phyloP scores from a whole-genome alignment of 2,329 filamentous ascomycete species.

The Colletotrichum sp. region DNA sequence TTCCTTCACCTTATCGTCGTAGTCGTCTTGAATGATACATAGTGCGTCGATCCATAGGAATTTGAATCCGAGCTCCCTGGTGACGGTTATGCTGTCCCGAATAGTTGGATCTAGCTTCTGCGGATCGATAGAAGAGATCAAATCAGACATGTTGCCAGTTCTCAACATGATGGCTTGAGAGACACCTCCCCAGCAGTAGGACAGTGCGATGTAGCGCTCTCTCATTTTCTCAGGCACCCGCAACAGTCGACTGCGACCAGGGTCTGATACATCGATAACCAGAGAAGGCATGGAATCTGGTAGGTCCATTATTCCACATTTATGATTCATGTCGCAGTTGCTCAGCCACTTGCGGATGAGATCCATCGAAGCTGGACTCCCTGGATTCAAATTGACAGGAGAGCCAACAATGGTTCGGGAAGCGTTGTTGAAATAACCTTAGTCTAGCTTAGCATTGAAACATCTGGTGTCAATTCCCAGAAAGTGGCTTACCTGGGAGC shows the following conservation, averaged over 20 bases:
- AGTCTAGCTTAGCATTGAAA: background rate
- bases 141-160: background rate
- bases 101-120: background rate
- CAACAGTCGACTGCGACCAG: background rate
- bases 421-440: background rate
- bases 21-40: background rate
- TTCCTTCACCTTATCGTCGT: background rate
- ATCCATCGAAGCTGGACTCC: background rate
- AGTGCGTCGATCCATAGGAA: background rate
- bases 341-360: background rate
- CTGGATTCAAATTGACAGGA: background rate
- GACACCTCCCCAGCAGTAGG: background rate
- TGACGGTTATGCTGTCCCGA: background rate
- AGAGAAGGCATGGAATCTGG: background rate
- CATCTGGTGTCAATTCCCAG: background rate
- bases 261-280: background rate
- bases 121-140: background rate
- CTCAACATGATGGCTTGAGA: background rate
- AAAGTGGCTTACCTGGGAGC: background rate
- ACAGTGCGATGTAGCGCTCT: background rate
- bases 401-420: background rate
- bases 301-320: background rate
- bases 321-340: background rate
- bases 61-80: background rate
- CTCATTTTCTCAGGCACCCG: background rate